Conservation (phyloP, 73 alveolate species). For the Paramecium primaurelia region DNA sequence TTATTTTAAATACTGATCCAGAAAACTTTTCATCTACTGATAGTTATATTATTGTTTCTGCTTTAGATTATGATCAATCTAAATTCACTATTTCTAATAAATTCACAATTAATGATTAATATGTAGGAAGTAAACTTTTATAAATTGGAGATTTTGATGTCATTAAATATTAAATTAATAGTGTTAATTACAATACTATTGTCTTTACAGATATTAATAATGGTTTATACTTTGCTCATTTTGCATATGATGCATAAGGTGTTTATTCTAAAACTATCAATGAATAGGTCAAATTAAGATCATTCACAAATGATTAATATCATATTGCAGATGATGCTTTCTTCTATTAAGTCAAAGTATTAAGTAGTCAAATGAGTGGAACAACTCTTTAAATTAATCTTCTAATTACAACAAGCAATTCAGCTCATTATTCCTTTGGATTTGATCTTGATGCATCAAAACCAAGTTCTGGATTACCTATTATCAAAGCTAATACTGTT, state of each 20-base stretch:
- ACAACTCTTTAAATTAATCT: neutral
- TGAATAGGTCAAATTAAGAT: neutral
- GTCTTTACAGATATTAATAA: neutral
- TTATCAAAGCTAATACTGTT: neutral
- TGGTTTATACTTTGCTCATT: neutral
- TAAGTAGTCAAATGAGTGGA: neutral
- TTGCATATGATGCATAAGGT: neutral
- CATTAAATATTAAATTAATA: neutral
- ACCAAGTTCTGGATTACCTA: slow-evolving; percentile 6
- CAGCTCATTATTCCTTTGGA: neutral
- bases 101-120: neutral
- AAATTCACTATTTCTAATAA: neutral
- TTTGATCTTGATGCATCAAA: neutral
- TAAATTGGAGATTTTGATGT: slow-evolving; percentile 35
- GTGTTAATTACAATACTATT: neutral
- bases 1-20: slow-evolving; percentile 11
- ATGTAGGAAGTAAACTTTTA: neutral
- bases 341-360: neutral
- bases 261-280: neutral
- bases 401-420: neutral
- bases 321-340: neutral
- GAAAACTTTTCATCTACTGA: neutral
- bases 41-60: neutral
- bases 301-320: neutral
- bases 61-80: neutral